Base-by-base conservation (phyloP, 78 protist species). In the Protostelium mycophagum region DNA sequence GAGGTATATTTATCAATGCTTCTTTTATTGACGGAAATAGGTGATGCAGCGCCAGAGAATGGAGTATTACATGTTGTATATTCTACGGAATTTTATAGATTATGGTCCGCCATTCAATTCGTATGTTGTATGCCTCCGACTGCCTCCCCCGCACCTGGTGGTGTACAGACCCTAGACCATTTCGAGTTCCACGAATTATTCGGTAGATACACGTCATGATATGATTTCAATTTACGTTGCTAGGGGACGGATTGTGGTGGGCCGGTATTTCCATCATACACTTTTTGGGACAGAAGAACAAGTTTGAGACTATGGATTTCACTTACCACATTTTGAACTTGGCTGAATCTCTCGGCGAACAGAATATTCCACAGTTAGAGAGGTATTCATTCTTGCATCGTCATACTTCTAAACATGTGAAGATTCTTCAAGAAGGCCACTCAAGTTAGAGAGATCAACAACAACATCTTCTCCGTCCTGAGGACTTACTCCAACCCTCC, bases 221-320 rank as follows among this genome's bases (percentile, higher is more conserved):
- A n/a, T n/a, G n/a, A n/a, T n/a, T n/a, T n/a, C n/a, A n/a, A n/a
- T n/a, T n/a, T n/a, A n/a, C n/a, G n/a, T n/a, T n/a, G n/a, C n/a
- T n/a, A n/a, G n/a, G n/a, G n/a, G 97, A 97, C 34, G 98, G 98
- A 34, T 37, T 96, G 83, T 34, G 63, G 84, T 96, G 94, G 96
- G 97, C 95, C 1, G 98, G 98, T 86, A 36, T 86, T 38, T 36
- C 92, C n/a, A 1, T 97, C 1, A 90, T 97, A 37, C 90, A 96
- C 91, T 85, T 97, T 86, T 51, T 97, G 0, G 96, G 96, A 9
- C 98, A 97, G 1, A 1, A 38, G n/a, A 85, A 38, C 34, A 83
- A 94, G 34, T 97, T 96, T 29, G 94, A 96, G 35, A 10, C 92
- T 10, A 38, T 94, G 84, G 95, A 97, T 90, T 97, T 96, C 86